Conservation (phyloP, 2,329 filamentous ascomycete species). For the Colletotrichum falcatum region DNA sequence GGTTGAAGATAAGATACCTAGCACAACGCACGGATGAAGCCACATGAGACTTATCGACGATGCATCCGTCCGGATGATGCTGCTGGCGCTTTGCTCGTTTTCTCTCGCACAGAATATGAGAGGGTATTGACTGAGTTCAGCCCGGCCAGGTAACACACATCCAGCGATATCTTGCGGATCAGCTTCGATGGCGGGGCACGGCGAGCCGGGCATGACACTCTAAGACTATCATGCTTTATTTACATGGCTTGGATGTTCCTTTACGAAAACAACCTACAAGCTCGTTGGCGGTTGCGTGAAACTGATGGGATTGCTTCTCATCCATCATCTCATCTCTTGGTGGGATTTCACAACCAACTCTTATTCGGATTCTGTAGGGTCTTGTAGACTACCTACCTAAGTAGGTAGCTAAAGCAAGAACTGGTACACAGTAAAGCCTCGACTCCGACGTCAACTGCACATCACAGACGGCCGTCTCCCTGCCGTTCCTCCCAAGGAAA, state of each 20-base stretch:
- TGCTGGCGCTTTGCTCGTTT: slow-evolving; percentile 19
- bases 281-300: not conserved
- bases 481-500: slow-evolving; percentile 32
- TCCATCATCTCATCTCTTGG: slow-evolving; percentile 18
- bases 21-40: slow-evolving; percentile 8
- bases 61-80: slow-evolving; percentile 11
- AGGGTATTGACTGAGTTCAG: slow-evolving; percentile 4
- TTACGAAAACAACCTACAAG: not conserved
- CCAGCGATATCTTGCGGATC: not conserved
- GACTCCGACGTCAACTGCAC: slow-evolving; percentile 30
- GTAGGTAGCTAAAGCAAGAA: not conserved
- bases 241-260: slow-evolving; percentile 6
- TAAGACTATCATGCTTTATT: slow-evolving; percentile 15
- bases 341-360: not conserved
- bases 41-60: slow-evolving; percentile 12
- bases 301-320: not conserved
- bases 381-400: not conserved
- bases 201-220: not conserved
- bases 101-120: slow-evolving; percentile 23
- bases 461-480: slow-evolving; percentile 35
- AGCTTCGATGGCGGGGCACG: not conserved
- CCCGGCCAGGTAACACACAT: slow-evolving; percentile 18
- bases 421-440: not conserved
- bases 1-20: not conserved
- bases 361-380: not conserved